Evolutionary conservation across 805 yeast species (phyloP).

Genomic region (Pichia californica): DNA sequence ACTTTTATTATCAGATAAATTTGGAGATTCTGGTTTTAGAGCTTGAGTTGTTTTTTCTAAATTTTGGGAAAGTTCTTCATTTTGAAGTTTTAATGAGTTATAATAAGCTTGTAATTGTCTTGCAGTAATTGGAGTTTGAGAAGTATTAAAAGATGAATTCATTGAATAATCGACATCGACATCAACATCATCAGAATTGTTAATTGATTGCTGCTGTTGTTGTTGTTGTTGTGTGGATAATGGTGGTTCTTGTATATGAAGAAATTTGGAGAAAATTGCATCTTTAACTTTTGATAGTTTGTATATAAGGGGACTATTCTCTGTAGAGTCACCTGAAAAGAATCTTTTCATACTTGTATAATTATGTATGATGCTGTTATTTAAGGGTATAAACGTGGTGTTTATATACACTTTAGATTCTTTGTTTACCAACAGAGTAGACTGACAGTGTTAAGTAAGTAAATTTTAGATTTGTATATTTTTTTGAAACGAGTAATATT

Average conservation of each 20-base stretch:
- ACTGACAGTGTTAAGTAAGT: too few species aligned
- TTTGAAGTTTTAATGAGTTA: conserved; percentile 21
- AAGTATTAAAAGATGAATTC: background rate
- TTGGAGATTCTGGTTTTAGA: background rate
- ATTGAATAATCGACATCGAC: too few species aligned
- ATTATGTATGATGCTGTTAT: too few species aligned
- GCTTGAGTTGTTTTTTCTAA: conserved; percentile 9
- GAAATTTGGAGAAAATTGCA: conserved; percentile 8
- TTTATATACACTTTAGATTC: too few species aligned
- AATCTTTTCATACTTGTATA: conserved; percentile 1
- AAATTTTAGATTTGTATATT: too few species aligned
- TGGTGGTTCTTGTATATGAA: conserved; percentile 2
- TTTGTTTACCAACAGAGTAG: too few species aligned
- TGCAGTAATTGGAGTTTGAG: conserved; percentile 19
- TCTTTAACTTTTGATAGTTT: conserved; percentile 15
- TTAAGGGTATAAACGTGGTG: too few species aligned
- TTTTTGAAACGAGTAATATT: too few species aligned
- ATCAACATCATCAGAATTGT: too few species aligned
- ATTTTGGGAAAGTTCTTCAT: conserved; percentile 14
- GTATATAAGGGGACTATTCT: conserved; percentile 10
- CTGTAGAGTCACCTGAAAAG: background rate
- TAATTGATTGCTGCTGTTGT: too few species aligned
- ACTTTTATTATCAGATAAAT: background rate
- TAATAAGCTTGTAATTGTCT: conserved; percentile 24
- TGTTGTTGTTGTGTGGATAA: too few species aligned